Percentiles rank a stretch among this genome's conserved stretches.
Conservation (phyloP, 1,284 basidiomycete genomes). For the Coniophora puteana region DNA sequence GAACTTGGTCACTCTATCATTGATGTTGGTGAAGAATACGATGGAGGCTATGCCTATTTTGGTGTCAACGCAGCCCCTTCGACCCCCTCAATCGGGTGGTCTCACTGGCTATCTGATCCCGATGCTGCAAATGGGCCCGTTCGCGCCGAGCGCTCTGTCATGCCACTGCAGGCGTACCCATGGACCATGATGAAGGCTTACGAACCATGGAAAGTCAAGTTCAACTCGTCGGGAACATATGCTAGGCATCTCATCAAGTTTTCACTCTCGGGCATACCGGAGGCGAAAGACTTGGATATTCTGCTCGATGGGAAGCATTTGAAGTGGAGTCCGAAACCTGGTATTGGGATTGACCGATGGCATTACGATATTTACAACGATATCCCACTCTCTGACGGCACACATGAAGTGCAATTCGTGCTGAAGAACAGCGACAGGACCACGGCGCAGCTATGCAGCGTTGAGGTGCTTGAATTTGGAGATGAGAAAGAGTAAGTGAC, state of each 20-base stretch:
- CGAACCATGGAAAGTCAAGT: conserved; percentile 53
- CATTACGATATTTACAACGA: conserved; percentile 59
- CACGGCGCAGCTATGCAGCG: conserved; percentile 69
- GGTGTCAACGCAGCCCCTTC: conserved; percentile 65
- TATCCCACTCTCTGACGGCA: conserved; percentile 39
- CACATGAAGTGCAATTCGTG: conserved; percentile 54
- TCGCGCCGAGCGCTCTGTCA: conserved; percentile 66
- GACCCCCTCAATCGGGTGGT: conserved; percentile 56
- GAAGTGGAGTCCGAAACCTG: conserved; percentile 50
- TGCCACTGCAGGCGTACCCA: conserved; percentile 75
- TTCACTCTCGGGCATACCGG: conserved; percentile 75
- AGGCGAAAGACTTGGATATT: conserved; percentile 50
- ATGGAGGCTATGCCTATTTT: conserved; percentile 75
- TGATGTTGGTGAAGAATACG: conserved; percentile 82
- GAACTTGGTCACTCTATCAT: conserved; percentile 84
- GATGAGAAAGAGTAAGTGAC: conserved; percentile 51
- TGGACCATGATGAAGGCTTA: conserved; percentile 69
- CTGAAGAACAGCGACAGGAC: conserved; percentile 53
- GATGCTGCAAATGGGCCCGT: conserved; percentile 15
- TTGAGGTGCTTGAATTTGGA: conserved; percentile 78
- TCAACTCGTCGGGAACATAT: conserved; percentile 66
- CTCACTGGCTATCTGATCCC: conserved; percentile 56
- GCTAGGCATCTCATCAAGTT: conserved; percentile 63
- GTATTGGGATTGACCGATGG: conserved; percentile 67
- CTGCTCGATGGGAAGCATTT: conserved; percentile 60